A percentile compares a stretch with the other conserved stretches of the same genome.
phyloP scores from a whole-genome alignment of 257 asterid species.

The Cruciata laevipes region DNA sequence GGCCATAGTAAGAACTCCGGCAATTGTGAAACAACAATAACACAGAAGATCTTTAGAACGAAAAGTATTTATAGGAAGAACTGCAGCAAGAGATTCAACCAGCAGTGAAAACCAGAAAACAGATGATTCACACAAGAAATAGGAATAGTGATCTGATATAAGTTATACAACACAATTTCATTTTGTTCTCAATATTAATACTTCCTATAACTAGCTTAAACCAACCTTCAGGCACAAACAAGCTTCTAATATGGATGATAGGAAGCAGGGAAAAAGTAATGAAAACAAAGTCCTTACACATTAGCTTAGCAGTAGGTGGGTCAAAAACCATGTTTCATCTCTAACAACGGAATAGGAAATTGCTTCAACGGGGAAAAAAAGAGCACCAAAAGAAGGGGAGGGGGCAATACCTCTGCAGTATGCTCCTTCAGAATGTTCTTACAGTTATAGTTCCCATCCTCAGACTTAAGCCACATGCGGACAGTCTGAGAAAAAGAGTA shows the following conservation, averaged over 20 bases:
- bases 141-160: not conserved
- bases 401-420: conserved; percentile 63
- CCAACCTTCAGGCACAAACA: conserved; percentile 4
- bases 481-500: conserved; percentile 56
- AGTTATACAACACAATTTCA: not conserved
- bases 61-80: not conserved
- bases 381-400: not conserved
- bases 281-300: not conserved
- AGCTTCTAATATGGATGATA: not conserved
- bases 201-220: not conserved
- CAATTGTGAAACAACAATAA: too few species aligned
- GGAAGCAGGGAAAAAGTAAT: not conserved
- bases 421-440: conserved; percentile 81
- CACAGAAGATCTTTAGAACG: not conserved
- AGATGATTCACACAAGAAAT: not conserved
- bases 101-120: not conserved
- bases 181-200: not conserved
- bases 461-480: conserved; percentile 84
- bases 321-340: not conserved
- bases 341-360: too few species aligned
- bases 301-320: not conserved
- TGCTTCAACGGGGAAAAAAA: not conserved
- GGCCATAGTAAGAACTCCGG: not conserved
- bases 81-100: not conserved
- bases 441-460: conserved; percentile 63